Conservation (phyloP, 495 filamentous ascomycete species). For the Tuber melanosporum region DNA sequence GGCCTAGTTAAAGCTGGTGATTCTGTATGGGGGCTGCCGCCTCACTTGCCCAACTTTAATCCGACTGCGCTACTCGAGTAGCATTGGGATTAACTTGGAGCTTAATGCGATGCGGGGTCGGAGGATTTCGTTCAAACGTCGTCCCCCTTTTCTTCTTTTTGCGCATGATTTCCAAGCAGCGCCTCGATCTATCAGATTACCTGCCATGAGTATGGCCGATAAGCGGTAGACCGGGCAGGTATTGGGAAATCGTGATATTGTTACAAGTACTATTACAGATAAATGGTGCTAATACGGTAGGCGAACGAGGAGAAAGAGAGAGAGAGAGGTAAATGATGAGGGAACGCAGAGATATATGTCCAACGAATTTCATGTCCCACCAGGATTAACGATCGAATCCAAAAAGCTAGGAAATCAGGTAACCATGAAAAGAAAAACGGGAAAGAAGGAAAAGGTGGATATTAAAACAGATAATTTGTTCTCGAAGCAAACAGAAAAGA, state of each 20-base stretch:
- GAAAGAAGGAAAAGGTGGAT: background rate
- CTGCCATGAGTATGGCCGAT: background rate
- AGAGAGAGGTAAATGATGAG: background rate
- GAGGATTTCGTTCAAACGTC: background rate
- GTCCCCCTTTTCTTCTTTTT: no score
- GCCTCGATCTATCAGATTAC: background rate
- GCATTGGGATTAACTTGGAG: background rate
- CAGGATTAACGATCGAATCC: background rate
- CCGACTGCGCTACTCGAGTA: no score
- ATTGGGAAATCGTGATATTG: background rate
- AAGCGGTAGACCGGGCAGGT: background rate
- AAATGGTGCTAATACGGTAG: background rate
- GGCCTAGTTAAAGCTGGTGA: no score
- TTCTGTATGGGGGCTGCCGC: no score
- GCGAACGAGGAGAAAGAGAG: background rate
- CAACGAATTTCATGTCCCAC: background rate
- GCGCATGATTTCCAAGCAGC: background rate
- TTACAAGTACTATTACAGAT: background rate
- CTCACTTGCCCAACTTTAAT: no score
- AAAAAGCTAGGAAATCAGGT: background rate
- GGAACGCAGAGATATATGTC: background rate
- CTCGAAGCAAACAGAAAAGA: background rate
- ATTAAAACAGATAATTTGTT: background rate
- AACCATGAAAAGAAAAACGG: background rate
- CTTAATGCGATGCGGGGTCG: background rate